phyloP scores from a whole-genome alignment of 2,329 filamentous ascomycete species.

The Aspergillus uvarum region DNA sequence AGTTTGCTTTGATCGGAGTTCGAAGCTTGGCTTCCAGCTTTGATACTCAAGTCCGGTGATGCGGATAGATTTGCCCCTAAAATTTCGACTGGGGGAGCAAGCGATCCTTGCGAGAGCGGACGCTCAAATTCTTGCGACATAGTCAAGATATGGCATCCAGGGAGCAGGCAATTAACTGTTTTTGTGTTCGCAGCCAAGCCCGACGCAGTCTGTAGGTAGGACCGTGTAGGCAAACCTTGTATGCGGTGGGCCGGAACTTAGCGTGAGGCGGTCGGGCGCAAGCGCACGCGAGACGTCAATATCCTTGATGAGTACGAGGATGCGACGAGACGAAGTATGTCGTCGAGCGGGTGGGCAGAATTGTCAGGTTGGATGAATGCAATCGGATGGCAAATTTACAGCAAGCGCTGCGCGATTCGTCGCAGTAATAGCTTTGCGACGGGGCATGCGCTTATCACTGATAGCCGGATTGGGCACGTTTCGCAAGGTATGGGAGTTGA shows the following conservation, averaged over 20 bases:
- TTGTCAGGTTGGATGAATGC: background rate
- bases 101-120: slow-evolving; percentile 33
- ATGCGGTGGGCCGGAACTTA: slow-evolving; percentile 13
- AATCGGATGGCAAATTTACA: background rate
- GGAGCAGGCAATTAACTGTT: slow-evolving; percentile 10
- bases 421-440: background rate
- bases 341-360: background rate
- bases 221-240: slow-evolving; percentile 16
- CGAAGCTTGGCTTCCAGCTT: slow-evolving; percentile 32
- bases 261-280: slow-evolving; percentile 20
- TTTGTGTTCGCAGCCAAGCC: slow-evolving; percentile 19
- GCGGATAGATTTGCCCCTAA: slow-evolving; percentile 34
- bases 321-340: background rate
- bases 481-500: slow-evolving; percentile 5
- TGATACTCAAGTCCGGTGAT: slow-evolving; percentile 36
- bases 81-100: slow-evolving; percentile 42
- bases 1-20: slow-evolving; percentile 34
- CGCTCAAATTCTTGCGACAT: slow-evolving; percentile 35
- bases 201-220: slow-evolving; percentile 21
- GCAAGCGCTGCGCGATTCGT: background rate
- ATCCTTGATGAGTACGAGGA: background rate
- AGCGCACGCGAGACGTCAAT: slow-evolving; percentile 22
- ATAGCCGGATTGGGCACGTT: slow-evolving; percentile 24
- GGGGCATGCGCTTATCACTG: slow-evolving; percentile 25
- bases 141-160: slow-evolving; percentile 13